Percentiles rank a stretch among this genome's conserved stretches.
phyloP scores from a whole-genome alignment of 2,329 filamentous ascomycete species.

The Aciculosporium take region DNA sequence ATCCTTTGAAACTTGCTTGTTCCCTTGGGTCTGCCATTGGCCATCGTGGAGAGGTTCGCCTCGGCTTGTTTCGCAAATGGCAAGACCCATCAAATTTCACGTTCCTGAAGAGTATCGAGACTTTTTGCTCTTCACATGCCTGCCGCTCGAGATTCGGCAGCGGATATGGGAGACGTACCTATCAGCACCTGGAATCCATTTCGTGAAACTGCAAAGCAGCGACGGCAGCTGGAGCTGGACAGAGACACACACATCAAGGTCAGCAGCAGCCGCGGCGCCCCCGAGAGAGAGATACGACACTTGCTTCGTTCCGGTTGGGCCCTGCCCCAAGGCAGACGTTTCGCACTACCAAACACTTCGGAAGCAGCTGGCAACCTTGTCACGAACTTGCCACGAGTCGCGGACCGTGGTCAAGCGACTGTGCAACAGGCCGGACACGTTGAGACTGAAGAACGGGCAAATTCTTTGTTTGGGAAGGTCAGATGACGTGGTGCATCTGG shows the following conservation, averaged over 20 bases:
- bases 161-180: slow-evolving; percentile 21
- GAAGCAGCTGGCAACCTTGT: slow-evolving; percentile 14
- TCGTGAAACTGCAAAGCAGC: slow-evolving; percentile 16
- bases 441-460: slow-evolving; percentile 14
- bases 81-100: slow-evolving; percentile 12
- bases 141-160: slow-evolving; percentile 22
- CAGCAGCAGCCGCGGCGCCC: background rate
- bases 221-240: slow-evolving; percentile 13
- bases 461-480: slow-evolving; percentile 17
- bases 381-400: slow-evolving; percentile 16
- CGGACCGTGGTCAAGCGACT: slow-evolving; percentile 11
- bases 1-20: background rate
- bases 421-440: slow-evolving; percentile 9
- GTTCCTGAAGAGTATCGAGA: slow-evolving; percentile 17
- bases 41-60: no score
- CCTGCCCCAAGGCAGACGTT: slow-evolving; percentile 15
- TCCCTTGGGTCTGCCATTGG: background rate
- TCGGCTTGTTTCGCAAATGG: no score
- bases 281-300: slow-evolving; percentile 8
- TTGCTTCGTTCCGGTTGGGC: slow-evolving; percentile 12
- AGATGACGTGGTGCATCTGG: slow-evolving; percentile 19
- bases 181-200: slow-evolving; percentile 21
- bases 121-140: slow-evolving; percentile 18
- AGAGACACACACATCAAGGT: background rate
- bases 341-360: slow-evolving; percentile 19